Evolutionary conservation across 306 rosid genomes (phyloP), one percentile per base, ranked within the genome.

Genomic region (Mimosa pudica): DNA sequence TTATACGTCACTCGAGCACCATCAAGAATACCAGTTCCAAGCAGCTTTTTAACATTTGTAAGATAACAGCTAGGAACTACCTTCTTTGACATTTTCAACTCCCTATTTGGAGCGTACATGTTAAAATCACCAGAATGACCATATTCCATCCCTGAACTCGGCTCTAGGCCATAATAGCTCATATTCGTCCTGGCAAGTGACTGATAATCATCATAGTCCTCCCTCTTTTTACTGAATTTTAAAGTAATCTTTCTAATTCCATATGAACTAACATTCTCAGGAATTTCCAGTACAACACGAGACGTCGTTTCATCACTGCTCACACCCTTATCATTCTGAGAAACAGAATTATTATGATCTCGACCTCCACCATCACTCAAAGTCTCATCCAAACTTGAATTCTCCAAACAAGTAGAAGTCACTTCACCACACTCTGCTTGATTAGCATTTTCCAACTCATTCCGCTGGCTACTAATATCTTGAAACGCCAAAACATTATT

Each of bases 231-330:
- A 81, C 97, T 93, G 76, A 96, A 87, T 84, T 90, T 96, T 77
- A 96, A 91, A 33, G 98, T 96, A 66, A 96, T 90, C 80, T 93
- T 96, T 18, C 97, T 88, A 64, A 93, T 87, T 62, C 99, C 99
- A 72, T 97, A 81, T 5, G 94, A 82, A 81, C 91, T 88, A 71
- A 75, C 88, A 54, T 89, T 88, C 91, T 93, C 82, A 1, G 98
- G 97, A 36, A 93, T 88, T 84, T 96, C 99, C 81, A 90, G 52
- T 67, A 96, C 99, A 78, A 93, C 85, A 35, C 92, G 71, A 42
- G 99, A 91, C 1, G 85, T 90, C 73, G 81, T 68, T 18, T 80
- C 89, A 38, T 64, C 84, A 45, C 82, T 89, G 45, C 75, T 69
- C 7, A 80, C 52, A 73, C 85, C 77, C 49, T 64, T 83, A 14